A percentile compares a stretch with the other conserved stretches of the same genome.
Evolutionary conservation across 2,329 filamentous ascomycete species (phyloP).

Genomic region (Ophiocordyceps camponoti-floridani): DNA sequence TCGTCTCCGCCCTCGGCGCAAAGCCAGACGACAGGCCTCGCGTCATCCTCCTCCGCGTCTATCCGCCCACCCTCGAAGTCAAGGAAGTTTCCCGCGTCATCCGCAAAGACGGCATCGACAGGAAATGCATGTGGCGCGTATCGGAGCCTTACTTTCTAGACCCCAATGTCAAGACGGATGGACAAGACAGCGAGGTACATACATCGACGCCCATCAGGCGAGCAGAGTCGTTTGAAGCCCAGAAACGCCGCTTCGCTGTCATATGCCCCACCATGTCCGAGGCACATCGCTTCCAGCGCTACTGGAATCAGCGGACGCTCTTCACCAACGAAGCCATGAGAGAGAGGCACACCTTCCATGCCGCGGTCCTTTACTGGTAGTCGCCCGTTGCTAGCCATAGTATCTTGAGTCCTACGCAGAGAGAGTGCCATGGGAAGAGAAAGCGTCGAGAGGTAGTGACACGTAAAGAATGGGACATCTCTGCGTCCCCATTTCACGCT

Average conservation of each 20-base stretch:
- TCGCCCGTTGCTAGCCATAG: slow-evolving; percentile 3
- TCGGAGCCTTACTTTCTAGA: slow-evolving; percentile 5
- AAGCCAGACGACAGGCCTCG: slow-evolving; percentile 7
- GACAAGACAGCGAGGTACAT: neutral
- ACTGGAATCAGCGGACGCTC: slow-evolving; percentile 19
- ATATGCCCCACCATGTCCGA: slow-evolving; percentile 13
- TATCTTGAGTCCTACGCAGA: neutral
- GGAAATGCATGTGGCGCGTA: slow-evolving; percentile 11
- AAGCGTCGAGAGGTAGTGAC: neutral
- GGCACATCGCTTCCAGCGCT: slow-evolving; percentile 21
- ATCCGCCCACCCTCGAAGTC: slow-evolving; percentile 12
- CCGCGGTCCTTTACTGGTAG: slow-evolving; percentile 16
- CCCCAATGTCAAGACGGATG: slow-evolving; percentile 1
- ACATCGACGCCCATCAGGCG: neutral
- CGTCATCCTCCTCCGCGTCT: slow-evolving; percentile 12
- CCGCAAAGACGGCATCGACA: slow-evolving; percentile 20
- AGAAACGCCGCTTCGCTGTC: slow-evolving; percentile 14
- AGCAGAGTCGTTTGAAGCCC: neutral
- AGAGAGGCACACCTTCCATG: slow-evolving; percentile 9
- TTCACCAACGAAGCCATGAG: slow-evolving; percentile 2
- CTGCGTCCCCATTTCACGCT: neutral
- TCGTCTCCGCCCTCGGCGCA: slow-evolving; percentile 7
- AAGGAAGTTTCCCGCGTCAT: slow-evolving; percentile 19
- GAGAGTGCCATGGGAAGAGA: neutral
- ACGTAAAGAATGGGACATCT: neutral